Evolutionary conservation across 164 flowering plant genomes (phyloP).

Genomic region (Aristolochia fimbriata): DNA sequence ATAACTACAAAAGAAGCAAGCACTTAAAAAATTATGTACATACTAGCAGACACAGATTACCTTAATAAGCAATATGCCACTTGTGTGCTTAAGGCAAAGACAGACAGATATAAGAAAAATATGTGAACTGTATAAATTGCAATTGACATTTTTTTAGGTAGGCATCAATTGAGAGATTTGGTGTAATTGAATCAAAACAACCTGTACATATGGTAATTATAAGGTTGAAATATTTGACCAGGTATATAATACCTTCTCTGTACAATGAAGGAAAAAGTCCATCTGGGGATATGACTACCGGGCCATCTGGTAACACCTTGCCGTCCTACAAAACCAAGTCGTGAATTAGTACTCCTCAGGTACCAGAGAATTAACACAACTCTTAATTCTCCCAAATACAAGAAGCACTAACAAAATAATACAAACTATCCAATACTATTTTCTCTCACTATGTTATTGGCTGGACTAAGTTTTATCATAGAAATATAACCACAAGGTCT

Average conservation of each 20-base stretch:
- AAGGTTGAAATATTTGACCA: not conserved
- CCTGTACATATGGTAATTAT: not conserved
- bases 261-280: constrained; percentile 92
- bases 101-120: too few species aligned
- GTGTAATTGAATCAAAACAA: too few species aligned
- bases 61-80: not conserved
- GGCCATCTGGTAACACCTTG: constrained; percentile 90
- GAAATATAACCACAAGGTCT: too few species aligned
- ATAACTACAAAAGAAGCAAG: constrained; percentile 47
- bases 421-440: too few species aligned
- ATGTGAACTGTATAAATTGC: not conserved
- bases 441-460: too few species aligned
- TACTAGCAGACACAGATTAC: not conserved
- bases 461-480: too few species aligned
- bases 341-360: not conserved
- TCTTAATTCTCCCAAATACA: not conserved
- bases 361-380: not conserved
- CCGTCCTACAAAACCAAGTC: constrained; percentile 56
- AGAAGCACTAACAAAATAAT: not conserved
- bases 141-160: too few species aligned
- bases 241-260: constrained; percentile 60
- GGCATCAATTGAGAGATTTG: too few species aligned
- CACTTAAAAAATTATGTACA: not conserved
- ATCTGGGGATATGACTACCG: constrained; percentile 97
- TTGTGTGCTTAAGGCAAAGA: too few species aligned